Evolutionary conservation across 345 rosid genomes (phyloP).

Genomic region (Eucalyptus microcorys): DNA sequence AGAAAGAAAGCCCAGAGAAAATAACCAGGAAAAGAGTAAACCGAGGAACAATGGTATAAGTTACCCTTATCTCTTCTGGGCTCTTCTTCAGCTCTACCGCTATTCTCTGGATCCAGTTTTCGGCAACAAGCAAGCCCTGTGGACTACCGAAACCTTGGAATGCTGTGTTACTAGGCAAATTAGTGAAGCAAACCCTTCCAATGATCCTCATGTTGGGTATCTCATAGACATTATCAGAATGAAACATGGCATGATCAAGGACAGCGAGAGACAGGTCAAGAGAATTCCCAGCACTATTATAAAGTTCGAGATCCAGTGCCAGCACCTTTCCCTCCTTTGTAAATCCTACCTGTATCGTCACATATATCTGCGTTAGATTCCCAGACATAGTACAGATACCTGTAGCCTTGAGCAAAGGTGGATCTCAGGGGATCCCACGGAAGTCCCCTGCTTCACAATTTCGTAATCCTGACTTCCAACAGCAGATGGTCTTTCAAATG

Average conservation of each 20-base stretch:
- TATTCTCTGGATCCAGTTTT: slow-evolving; percentile 89
- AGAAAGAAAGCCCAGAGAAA: not conserved
- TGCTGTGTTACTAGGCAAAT: slow-evolving; percentile 87
- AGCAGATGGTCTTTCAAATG: slow-evolving; percentile 38
- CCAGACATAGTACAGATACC: slow-evolving; percentile 13
- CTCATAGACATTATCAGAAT: slow-evolving; percentile 82
- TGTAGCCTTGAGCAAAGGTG: slow-evolving; percentile 82
- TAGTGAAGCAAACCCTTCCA: slow-evolving; percentile 80
- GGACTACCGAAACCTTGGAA: slow-evolving; percentile 96
- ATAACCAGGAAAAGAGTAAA: not conserved
- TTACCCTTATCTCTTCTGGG: slow-evolving; percentile 80
- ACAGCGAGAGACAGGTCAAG: slow-evolving; percentile 69
- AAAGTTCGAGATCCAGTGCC: slow-evolving; percentile 77
- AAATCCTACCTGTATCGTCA: slow-evolving; percentile 76
- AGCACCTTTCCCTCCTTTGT: slow-evolving; percentile 71
- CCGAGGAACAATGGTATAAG: not conserved
- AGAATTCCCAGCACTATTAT: slow-evolving; percentile 90
- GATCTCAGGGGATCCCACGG: slow-evolving; percentile 71
- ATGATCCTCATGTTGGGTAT: slow-evolving; percentile 68
- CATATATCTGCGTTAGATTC: not conserved
- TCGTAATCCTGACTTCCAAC: slow-evolving; percentile 75
- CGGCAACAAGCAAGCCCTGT: slow-evolving; percentile 89
- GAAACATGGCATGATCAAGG: slow-evolving; percentile 88
- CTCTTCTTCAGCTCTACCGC: slow-evolving; percentile 59
- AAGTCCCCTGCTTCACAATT: slow-evolving; percentile 55